Evolutionary conservation across 2,329 filamentous ascomycete genomes (phyloP).

Genomic region (Macrophomina pseudophaseolina): DNA sequence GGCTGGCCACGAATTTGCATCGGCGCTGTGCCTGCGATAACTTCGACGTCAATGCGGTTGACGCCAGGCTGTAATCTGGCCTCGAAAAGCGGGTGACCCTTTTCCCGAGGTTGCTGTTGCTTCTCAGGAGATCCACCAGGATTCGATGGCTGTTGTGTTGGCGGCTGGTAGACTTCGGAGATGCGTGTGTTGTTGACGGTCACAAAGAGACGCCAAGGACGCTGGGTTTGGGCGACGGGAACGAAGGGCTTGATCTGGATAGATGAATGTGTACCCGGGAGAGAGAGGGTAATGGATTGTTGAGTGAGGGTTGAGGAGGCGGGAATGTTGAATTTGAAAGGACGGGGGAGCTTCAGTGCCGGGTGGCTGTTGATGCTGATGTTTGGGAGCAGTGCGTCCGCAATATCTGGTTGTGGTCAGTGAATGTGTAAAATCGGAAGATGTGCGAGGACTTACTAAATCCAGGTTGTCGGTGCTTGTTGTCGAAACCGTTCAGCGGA

Average conservation of each 20-base stretch:
- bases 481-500: conserved; percentile 17
- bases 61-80: conserved; percentile 71
- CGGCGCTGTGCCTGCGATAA: conserved; percentile 72
- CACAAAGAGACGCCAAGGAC: conserved; percentile 79
- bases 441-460: neutral
- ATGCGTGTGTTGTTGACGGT: conserved; percentile 68
- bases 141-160: conserved; percentile 32
- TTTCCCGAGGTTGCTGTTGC: conserved; percentile 44
- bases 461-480: conserved; percentile 31
- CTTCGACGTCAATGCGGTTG: conserved; percentile 78
- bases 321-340: conserved; percentile 67
- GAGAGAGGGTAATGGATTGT: conserved; percentile 73
- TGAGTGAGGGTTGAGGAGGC: conserved; percentile 70
- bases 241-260: conserved; percentile 74
- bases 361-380: conserved; percentile 61
- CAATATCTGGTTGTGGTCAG: conserved; percentile 8
- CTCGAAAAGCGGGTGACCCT: conserved; percentile 75
- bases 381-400: conserved; percentile 24
- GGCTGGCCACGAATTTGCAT: conserved; percentile 28
- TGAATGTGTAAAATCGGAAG: neutral
- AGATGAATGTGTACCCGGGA: conserved; percentile 70
- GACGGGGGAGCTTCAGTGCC: conserved; percentile 64
- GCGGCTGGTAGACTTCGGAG: conserved; percentile 62
- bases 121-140: conserved; percentile 24
- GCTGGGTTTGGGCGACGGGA: conserved; percentile 65